A percentile compares a stretch with the other conserved stretches of the same genome.
phyloP scores from a whole-genome alignment of 2,329 filamentous ascomycete species.

The Trichoderma oligosporum region DNA sequence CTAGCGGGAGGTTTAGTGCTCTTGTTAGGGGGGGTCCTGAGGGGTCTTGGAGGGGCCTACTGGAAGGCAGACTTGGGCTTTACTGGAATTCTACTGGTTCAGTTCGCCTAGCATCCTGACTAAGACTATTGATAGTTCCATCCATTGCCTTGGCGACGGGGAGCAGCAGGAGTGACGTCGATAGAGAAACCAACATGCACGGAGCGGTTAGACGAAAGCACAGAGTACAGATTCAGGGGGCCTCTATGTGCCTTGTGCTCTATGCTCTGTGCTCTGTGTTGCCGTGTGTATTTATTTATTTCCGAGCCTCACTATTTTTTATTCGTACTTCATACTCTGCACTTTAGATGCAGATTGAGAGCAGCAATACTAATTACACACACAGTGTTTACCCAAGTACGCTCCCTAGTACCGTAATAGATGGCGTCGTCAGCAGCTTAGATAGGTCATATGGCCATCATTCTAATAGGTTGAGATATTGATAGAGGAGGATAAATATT shows the following conservation, averaged over 20 bases:
- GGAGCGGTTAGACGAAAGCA: neutral
- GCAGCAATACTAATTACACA: neutral
- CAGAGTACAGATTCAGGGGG: neutral
- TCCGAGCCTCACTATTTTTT: neutral
- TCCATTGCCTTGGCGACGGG: slow-evolving; percentile 18
- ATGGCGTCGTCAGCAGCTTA: neutral
- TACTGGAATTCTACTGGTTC: slow-evolving; percentile 4
- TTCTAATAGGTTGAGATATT: too few relatives aligned
- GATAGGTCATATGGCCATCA: neutral
- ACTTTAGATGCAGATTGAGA: neutral
- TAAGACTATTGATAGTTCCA: neutral
- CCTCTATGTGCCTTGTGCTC: neutral
- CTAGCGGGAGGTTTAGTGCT: slow-evolving; percentile 16
- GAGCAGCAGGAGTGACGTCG: slow-evolving; percentile 20
- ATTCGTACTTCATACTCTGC: too few relatives aligned
- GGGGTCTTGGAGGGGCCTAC: slow-evolving; percentile 1
- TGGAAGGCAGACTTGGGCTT: slow-evolving; percentile 4
- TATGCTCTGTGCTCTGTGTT: neutral
- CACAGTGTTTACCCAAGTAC: too few relatives aligned
- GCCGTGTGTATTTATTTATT: neutral
- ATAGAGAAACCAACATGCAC: neutral
- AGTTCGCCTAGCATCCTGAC: neutral
- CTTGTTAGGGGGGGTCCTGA: neutral
- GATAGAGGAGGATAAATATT: too few relatives aligned
- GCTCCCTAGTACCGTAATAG: too few relatives aligned